Evolutionary conservation across 305 asterid genomes (phyloP), one percentile per base, ranked within the genome.

Genomic region (Caryopteris hybrid): DNA sequence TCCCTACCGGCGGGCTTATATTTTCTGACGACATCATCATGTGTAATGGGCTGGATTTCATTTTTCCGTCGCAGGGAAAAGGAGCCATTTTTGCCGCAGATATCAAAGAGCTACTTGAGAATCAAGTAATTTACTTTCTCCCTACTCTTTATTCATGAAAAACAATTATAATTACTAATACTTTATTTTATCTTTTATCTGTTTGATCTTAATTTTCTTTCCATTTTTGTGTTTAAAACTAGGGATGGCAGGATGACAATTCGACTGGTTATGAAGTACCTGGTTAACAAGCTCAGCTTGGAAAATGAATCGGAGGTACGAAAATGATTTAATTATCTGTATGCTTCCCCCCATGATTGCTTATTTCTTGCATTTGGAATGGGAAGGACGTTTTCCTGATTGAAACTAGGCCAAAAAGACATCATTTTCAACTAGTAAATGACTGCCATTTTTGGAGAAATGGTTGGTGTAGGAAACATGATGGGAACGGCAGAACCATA

Each of bases 221-320:
- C n/a, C n/a, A n/a, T n/a, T n/a, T n/a, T n/a, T n/a, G n/a, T n/a
- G n/a, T n/a, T n/a, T n/a, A 31, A 31, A 31, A 3, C 33, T 70
- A 94, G 99, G 82, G 99, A 94, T 78, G 97, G 91, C 39, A 88
- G 79, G 77, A 94, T 87, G 93, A 87, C 96, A 13, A 78, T 94
- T 68, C 84, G 91, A 64, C 63, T 94, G 70, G 97, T 94, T 31
- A 79, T 84, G 34, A 94, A 89, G 87, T 94, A 91, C 82, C 82
- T 94, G 76, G 97, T 80, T 65, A 86, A 80, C 66, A 94, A 94
- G 86, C 95, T 94, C 27, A 83, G 80, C 57, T 80, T 91, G 81
- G 92, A 85, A 72, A 83, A 78, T 65, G 99, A 94, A 80, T 91
- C 97, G 43, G 95, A 91, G 99, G 99, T 94, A 91, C 50, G 88